Conservation (phyloP, 495 filamentous ascomycete species). For the Pseudevernia furfuracea region DNA sequence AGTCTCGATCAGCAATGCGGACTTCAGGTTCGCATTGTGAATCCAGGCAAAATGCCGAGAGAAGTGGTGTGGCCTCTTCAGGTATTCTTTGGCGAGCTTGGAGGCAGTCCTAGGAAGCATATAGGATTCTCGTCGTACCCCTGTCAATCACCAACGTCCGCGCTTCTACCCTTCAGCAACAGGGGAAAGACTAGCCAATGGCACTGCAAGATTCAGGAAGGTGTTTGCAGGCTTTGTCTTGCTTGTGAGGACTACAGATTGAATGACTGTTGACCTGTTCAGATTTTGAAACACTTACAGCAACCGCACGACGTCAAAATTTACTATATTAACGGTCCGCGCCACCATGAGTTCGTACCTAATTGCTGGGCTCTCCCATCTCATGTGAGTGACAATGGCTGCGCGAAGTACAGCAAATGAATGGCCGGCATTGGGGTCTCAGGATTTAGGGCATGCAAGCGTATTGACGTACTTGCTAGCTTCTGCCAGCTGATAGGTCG, state of each 20-base stretch:
- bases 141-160: constrained; percentile 3
- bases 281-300: neutral
- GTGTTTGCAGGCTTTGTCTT: constrained; percentile 5
- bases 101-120: constrained; percentile 1
- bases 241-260: neutral
- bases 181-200: constrained; percentile 1
- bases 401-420: constrained; percentile 26
- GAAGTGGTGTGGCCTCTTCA: neutral
- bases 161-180: neutral
- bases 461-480: neutral
- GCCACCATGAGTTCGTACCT: constrained; percentile 19
- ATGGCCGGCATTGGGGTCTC: constrained; percentile 19
- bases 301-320: constrained; percentile 21
- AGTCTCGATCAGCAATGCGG: constrained; percentile 10
- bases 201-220: neutral
- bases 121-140: constrained; percentile 12
- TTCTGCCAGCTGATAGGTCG: constrained; percentile 19
- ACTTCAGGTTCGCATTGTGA: neutral
- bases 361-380: constrained; percentile 18
- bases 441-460: constrained; percentile 16
- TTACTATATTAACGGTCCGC: constrained; percentile 23
- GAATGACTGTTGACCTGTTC: neutral
- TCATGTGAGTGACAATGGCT: constrained; percentile 24
- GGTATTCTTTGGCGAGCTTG: constrained; percentile 6
- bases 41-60: neutral